Conservation (phyloP, 371 early-diverging fungal species). For the Basidiobolus meristosporus region DNA sequence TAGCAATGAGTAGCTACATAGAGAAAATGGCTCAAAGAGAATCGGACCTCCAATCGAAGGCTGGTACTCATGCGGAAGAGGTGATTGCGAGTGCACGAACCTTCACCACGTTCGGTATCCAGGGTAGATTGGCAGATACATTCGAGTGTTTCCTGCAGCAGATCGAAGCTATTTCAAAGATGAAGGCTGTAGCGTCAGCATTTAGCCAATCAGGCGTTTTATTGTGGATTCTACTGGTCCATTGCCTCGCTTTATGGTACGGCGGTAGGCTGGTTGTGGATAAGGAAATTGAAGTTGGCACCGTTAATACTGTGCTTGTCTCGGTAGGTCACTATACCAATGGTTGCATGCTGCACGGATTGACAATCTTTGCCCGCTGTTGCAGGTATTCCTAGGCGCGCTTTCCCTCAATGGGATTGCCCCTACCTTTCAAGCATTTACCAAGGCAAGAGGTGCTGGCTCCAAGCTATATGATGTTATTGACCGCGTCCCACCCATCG, state of each 20-base stretch:
- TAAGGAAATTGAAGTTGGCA: conserved; percentile 11
- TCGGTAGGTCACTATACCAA: conserved; percentile 58
- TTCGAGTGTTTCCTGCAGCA: conserved; percentile 29
- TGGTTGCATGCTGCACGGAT: too few relatives aligned
- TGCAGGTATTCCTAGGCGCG: conserved; percentile 16
- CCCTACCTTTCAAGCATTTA: conserved; percentile 36
- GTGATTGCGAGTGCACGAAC: conserved; percentile 71
- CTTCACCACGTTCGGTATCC: conserved; percentile 61
- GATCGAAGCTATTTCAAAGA: conserved; percentile 23
- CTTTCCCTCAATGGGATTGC: conserved; percentile 18
- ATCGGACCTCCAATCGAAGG: conserved; percentile 43
- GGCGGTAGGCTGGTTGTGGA: conserved; percentile 33
- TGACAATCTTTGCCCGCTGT: too few relatives aligned
- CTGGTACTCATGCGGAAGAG: conserved; percentile 71
- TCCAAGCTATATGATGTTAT: conserved; percentile 51
- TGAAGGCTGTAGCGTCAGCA: conserved; percentile 18
- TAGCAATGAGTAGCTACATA: too few relatives aligned
- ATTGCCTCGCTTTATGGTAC: conserved; percentile 64
- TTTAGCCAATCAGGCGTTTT: conserved; percentile 37
- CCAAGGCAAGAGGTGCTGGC: conserved; percentile 43
- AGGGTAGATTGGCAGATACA: conserved; percentile 33
- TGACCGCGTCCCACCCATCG: conserved; percentile 48
- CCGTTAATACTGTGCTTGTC: conserved; percentile 32
- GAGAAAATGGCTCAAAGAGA: too few relatives aligned
- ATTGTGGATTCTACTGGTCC: conserved; percentile 41